These are phyloP conservation scores for Sporothrix luriei DNA, from an alignment of 2,329 filamentous ascomycete genomes.

Conservation along the genomic window DNA sequence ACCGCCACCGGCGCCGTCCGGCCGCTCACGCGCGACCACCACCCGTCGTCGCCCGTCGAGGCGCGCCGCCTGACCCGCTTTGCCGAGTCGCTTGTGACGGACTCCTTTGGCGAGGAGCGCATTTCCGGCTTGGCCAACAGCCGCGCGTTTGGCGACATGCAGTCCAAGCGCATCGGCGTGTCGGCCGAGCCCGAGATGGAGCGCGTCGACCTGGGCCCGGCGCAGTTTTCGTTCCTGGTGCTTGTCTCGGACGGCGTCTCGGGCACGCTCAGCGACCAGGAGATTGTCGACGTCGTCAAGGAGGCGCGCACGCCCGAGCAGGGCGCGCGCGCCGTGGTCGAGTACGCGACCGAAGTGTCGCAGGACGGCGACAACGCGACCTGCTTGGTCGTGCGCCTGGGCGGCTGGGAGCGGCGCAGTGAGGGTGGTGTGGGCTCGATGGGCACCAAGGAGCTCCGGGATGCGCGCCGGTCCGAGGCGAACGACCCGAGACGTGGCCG, in stretches of 20 bases:
- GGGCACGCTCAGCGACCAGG: constrained; percentile 83
- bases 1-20: constrained; percentile 78
- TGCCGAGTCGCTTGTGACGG: constrained; percentile 77
- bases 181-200: constrained; percentile 90
- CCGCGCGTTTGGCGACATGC: constrained; percentile 89
- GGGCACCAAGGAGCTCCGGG: constrained; percentile 88
- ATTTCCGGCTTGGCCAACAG: constrained; percentile 93
- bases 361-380: constrained; percentile 68
- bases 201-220: constrained; percentile 75
- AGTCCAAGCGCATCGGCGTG: constrained; percentile 87
- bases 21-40: constrained; percentile 87
- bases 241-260: constrained; percentile 88
- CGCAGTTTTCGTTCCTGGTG: constrained; percentile 86
- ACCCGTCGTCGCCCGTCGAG: constrained; percentile 84
- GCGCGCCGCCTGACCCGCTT: constrained; percentile 79
- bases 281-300: constrained; percentile 94
- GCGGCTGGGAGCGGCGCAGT: constrained; percentile 70
- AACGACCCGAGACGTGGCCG: constrained; percentile 75
- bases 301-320: constrained; percentile 90
- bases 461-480: constrained; percentile 79
- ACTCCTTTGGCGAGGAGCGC: constrained; percentile 96
- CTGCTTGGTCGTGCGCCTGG: constrained; percentile 66
- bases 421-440: constrained; percentile 88
- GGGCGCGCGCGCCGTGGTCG: constrained; percentile 75
- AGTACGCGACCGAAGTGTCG: constrained; percentile 85